Percentiles rank a stretch among this genome's conserved stretches.
Conservation (phyloP, 1,284 basidiomycete genomes). For the Apiotrichum brassicae region DNA sequence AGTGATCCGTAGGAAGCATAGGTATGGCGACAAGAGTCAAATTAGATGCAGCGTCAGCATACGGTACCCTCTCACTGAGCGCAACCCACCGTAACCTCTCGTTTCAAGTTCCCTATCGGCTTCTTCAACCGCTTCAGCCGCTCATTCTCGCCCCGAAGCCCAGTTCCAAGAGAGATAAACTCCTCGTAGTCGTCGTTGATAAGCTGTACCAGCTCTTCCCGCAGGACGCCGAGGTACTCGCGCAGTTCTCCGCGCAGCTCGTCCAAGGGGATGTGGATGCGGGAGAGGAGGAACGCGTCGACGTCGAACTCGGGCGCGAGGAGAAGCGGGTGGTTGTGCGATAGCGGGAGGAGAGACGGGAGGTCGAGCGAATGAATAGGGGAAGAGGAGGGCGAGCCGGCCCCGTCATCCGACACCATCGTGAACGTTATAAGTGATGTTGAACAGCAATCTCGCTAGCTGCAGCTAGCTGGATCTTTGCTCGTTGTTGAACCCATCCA, state of each 20-base stretch:
- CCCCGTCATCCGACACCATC: background rate
- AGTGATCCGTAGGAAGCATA: too few species aligned
- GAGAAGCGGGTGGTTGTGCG: conserved; percentile 69
- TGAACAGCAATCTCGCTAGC: too few species aligned
- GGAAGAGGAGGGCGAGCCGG: conserved; percentile 15
- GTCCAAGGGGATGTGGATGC: conserved; percentile 75
- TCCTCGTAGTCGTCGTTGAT: conserved; percentile 98
- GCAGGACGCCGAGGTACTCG: conserved; percentile 72
- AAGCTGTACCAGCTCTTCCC: conserved; percentile 85
- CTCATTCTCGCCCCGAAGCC: conserved; percentile 72
- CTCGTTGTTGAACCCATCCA: too few species aligned
- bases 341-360: conserved; percentile 68
- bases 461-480: too few species aligned
- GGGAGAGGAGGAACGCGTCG: conserved; percentile 80
- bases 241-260: conserved; percentile 81
- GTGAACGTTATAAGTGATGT: background rate
- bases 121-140: conserved; percentile 60
- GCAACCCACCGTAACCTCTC: conserved; percentile 61
- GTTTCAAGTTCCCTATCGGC: conserved; percentile 60
- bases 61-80: too few species aligned
- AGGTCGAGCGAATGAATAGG: conserved; percentile 50
- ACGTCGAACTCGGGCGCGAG: conserved; percentile 65
- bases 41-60: too few species aligned
- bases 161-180: conserved; percentile 90
- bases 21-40: too few species aligned